Conservation (phyloP, 768 basidiomycete species). For the Podaxis rugospora region DNA sequence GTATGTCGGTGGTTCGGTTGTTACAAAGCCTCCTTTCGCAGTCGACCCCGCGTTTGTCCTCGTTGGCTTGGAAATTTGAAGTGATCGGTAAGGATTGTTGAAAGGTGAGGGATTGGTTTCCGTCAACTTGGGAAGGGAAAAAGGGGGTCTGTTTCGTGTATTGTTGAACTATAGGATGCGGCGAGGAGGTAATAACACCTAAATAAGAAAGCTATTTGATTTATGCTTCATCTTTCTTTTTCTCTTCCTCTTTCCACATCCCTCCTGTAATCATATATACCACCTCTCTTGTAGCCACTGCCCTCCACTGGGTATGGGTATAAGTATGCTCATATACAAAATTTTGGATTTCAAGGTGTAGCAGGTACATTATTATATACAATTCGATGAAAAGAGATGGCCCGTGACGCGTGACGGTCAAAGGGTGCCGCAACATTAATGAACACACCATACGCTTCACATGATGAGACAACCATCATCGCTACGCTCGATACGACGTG, state of each 20-base stretch:
- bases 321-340: neutral
- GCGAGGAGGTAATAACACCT: neutral
- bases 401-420: neutral
- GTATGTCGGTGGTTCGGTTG: conserved; percentile 87
- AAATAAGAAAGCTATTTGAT: neutral
- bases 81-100: neutral
- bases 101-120: conserved; percentile 1
- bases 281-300: neutral
- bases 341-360: neutral
- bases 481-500: conserved; percentile 45
- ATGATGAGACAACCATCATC: conserved; percentile 66
- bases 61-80: conserved; percentile 78
- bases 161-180: neutral
- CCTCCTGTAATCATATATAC: neutral
- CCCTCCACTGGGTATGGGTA: neutral
- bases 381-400: neutral
- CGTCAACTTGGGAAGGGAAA: neutral
- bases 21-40: conserved; percentile 76
- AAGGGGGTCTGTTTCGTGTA: neutral
- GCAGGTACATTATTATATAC: no score
- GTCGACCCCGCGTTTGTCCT: conserved; percentile 76
- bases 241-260: neutral
- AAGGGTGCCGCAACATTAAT: neutral
- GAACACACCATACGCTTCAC: conserved; percentile 34
- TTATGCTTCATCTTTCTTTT: neutral